Percentiles rank a stretch among this genome's conserved stretches.
phyloP scores from a whole-genome alignment of 768 basidiomycete genomes.

The Naganishia vaughanmartiniae region DNA sequence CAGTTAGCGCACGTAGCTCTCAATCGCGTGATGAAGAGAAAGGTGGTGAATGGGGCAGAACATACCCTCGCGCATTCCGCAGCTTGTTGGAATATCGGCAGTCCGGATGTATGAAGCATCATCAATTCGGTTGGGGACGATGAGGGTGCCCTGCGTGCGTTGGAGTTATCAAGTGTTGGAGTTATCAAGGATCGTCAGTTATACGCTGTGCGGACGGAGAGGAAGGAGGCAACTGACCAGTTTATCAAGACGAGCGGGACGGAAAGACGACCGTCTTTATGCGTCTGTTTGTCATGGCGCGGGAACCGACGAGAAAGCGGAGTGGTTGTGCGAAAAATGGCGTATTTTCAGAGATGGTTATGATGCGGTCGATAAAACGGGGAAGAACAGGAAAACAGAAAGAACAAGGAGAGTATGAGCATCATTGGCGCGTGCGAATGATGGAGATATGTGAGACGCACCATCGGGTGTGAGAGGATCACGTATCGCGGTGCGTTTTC shows the following conservation, averaged over 20 bases:
- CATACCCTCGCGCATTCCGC: conserved; percentile 54
- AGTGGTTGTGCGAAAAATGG: too few relatives aligned
- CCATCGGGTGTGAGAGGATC: conserved; percentile 74
- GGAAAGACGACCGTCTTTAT: conserved; percentile 76
- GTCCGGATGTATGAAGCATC: conserved; percentile 78
- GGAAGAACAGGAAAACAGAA: too few relatives aligned
- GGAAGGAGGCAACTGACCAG: conserved; percentile 55
- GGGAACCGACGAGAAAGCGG: too few relatives aligned
- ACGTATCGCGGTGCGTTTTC: conserved; percentile 84
- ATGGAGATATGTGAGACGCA: conserved; percentile 26
- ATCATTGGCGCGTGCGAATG: too few relatives aligned
- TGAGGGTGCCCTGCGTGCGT: conserved; percentile 62
- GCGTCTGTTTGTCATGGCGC: conserved; percentile 57
- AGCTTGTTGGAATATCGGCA: conserved; percentile 71
- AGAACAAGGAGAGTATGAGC: too few relatives aligned
- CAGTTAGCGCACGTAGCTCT: too few relatives aligned
- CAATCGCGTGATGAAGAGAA: neutral
- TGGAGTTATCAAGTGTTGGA: too few relatives aligned
- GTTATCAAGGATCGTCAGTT: too few relatives aligned
- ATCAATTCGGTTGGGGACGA: conserved; percentile 70
- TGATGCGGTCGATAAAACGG: too few relatives aligned
- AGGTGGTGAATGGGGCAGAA: neutral
- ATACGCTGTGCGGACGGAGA: too few relatives aligned
- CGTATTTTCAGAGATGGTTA: too few relatives aligned
- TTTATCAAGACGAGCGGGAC: conserved; percentile 83